phyloP scores from a whole-genome alignment of 116 monocot genomes.

The Cymodocea nodosa region DNA sequence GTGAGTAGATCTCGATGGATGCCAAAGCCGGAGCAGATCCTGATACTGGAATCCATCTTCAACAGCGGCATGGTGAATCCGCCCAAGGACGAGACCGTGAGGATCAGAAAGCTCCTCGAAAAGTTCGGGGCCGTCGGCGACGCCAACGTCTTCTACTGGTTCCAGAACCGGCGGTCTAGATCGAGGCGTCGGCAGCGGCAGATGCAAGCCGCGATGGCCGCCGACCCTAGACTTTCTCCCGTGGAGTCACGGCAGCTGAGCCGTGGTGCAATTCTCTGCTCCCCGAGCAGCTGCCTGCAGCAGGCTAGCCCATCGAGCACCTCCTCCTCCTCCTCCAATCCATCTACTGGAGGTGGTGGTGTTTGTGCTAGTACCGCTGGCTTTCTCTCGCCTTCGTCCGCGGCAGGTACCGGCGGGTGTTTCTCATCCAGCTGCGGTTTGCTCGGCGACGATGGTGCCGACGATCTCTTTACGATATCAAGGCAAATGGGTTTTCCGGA shows the following conservation, averaged over 20 bases:
- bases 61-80: slow-evolving; percentile 97
- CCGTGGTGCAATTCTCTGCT: slow-evolving; percentile 14
- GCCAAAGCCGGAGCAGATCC: slow-evolving; percentile 95
- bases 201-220: slow-evolving; percentile 56
- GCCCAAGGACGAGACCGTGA: slow-evolving; percentile 80
- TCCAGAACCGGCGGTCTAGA: slow-evolving; percentile 92
- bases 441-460: slow-evolving; percentile 19
- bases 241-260: too few relatives aligned
- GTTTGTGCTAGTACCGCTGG: slow-evolving; percentile 5
- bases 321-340: slow-evolving; percentile 22
- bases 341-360: slow-evolving; percentile 8
- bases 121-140: slow-evolving; percentile 87
- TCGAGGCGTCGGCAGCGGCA: slow-evolving; percentile 84
- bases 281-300: slow-evolving; percentile 1
- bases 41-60: slow-evolving; percentile 94
- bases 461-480: slow-evolving; percentile 67
- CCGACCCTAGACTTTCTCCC: background rate
- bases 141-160: slow-evolving; percentile 99
- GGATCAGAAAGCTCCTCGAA: slow-evolving; percentile 80
- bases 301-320: slow-evolving; percentile 4
- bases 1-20: slow-evolving; percentile 74
- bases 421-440: slow-evolving; percentile 12
- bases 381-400: slow-evolving; percentile 9
- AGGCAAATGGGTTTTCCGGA: slow-evolving; percentile 52
- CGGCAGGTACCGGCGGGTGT: background rate